Base-by-base conservation (phyloP, 1,139 yeast species). In the Taphrina pruni region DNA sequence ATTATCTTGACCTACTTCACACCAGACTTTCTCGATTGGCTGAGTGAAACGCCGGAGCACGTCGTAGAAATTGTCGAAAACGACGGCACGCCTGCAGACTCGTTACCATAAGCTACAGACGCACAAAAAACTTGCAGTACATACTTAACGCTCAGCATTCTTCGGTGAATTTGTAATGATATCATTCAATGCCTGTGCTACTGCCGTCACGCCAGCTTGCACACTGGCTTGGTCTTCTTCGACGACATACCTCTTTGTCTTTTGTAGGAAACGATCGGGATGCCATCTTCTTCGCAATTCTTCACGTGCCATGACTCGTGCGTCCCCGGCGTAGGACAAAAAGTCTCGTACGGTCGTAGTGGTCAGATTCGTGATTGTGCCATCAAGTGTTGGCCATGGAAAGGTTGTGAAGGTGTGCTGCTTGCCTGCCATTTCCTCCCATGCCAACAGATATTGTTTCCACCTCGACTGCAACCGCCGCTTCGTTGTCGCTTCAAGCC, bases 1-100 rank as follows among this genome's bases (percentile, higher is more conserved):
- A 81, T 94, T 74, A 86, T 95, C 72, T 92, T 94, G 75, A 87
- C 96, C 70, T 94, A 94, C 80, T 91, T 94, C 77, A 90, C 99
- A 1, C 99, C 99, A 2, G 97, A 94, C 75, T 92, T 94, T 75
- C 84, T 94, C 78, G 97, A 91, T 41, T 94, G 99, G 99, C 83
- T 93, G 74, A 64, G 67, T 26, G 67, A 64, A 55, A 46, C 45
- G 26, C 35, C 11, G 46, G 45, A 64, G 26, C 67, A 48, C 55
- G 39, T 48, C 6, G 60, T 64, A 7, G 67, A 64, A n/a, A 45
- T 46, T 36, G 61, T 55, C n/a, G 67, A 64, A 55, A 64, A 64
- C 21, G 61, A 54, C 35, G 61, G 67, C 8, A 38, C 51, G 38
- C 67, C 67, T 7, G 61, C 61, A 5, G 58, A 64, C 14, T 20